Conservation (phyloP, 129 eudicot genomes). For the Gnaphalium uliginosum region DNA sequence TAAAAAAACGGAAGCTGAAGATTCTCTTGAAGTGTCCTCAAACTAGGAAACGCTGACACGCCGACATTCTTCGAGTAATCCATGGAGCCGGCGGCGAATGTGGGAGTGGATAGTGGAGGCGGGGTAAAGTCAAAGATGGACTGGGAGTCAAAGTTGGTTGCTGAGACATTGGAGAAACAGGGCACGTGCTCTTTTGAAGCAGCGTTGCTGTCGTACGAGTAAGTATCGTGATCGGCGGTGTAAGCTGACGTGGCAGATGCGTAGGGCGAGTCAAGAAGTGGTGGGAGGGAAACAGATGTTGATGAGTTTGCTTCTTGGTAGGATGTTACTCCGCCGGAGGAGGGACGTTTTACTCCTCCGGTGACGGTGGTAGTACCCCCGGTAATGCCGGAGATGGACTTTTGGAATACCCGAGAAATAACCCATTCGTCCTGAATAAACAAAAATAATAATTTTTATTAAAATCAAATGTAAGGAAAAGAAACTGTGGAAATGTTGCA, state of each 20-base stretch:
- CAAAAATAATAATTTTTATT: too few relatives aligned
- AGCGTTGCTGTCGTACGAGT: conserved; percentile 45
- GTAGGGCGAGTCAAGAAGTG: conserved; percentile 54
- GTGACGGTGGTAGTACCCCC: conserved; percentile 8
- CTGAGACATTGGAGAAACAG: conserved; percentile 88
- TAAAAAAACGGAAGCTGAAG: conserved; percentile 56
- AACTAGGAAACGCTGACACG: conserved; percentile 54
- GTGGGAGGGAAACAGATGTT: conserved; percentile 57
- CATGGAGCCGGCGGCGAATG: neutral
- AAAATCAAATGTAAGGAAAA: neutral
- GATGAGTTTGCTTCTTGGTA: conserved; percentile 59
- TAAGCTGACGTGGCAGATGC: conserved; percentile 47
- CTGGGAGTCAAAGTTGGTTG: conserved; percentile 30
- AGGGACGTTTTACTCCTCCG: conserved; percentile 21
- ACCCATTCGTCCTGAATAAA: conserved; percentile 81
- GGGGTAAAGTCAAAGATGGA: conserved; percentile 41
- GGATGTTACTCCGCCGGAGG: conserved; percentile 2
- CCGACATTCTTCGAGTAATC: conserved; percentile 35
- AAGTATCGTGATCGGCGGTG: conserved; percentile 44
- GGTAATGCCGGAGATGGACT: conserved; percentile 33
- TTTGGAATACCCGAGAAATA: conserved; percentile 75
- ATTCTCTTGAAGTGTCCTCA: conserved; percentile 72
- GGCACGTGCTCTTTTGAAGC: conserved; percentile 82
- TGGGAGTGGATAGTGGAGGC: conserved; percentile 17
- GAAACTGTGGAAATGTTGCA: neutral